A percentile compares a stretch with the other conserved stretches of the same genome.
Conservation (phyloP, 768 basidiomycete species). For the Lactarius quietus region DNA sequence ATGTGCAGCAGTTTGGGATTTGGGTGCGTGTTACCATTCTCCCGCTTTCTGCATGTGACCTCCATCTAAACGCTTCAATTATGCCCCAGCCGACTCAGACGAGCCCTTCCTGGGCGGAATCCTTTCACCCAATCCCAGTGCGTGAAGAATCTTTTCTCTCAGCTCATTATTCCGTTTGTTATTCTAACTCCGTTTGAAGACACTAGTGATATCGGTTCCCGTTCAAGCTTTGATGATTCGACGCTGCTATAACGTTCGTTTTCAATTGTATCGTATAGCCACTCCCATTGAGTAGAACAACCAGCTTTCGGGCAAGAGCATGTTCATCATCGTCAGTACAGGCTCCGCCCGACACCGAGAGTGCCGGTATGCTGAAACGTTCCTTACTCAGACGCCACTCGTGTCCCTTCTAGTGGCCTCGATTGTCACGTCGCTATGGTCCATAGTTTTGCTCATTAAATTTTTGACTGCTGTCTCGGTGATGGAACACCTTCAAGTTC, state of each 20-base stretch:
- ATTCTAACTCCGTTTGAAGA: conserved; percentile 3
- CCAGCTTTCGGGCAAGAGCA: conserved; percentile 7
- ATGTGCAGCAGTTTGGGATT: neutral
- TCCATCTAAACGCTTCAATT: neutral
- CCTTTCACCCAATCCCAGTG: neutral
- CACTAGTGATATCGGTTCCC: conserved; percentile 4
- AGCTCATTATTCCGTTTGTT: neutral
- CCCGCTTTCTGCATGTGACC: no score
- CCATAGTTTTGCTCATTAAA: neutral
- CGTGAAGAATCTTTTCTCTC: neutral
- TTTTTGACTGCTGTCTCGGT: no score
- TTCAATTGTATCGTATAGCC: neutral
- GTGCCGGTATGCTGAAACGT: neutral
- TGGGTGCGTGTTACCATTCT: neutral
- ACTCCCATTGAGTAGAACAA: neutral
- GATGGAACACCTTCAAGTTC: neutral
- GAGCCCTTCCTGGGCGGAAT: neutral
- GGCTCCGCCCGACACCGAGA: neutral
- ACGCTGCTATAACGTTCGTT: conserved; percentile 18
- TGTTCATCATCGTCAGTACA: conserved; percentile 8
- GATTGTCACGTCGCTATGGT: neutral
- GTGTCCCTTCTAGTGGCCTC: conserved; percentile 9
- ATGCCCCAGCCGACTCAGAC: neutral
- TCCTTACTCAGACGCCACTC: conserved; percentile 1
- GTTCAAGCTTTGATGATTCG: conserved; percentile 15